These are phyloP conservation scores for Botrytis paeoniae DNA, from an alignment of 2,329 filamentous ascomycete genomes.

Conservation along the genomic window DNA sequence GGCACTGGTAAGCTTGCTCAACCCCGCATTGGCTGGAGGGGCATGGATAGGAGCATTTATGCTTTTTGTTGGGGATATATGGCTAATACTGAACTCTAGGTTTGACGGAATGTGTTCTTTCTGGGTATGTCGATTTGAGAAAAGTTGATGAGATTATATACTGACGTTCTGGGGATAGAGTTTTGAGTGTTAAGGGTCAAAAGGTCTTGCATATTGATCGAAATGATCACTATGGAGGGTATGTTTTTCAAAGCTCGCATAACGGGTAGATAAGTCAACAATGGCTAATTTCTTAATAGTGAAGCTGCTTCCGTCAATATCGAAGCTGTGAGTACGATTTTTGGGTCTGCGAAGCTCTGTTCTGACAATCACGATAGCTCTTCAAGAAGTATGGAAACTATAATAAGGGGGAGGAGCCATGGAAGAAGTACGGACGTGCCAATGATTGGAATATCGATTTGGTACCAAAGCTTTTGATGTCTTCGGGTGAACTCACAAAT, in stretches of 20 bases:
- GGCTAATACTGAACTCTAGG: slow-evolving; percentile 50
- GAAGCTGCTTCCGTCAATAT: slow-evolving; percentile 97
- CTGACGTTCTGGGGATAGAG: slow-evolving; percentile 48
- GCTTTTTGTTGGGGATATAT: slow-evolving; percentile 1
- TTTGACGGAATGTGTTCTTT: slow-evolving; percentile 97
- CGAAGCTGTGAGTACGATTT: slow-evolving; percentile 65
- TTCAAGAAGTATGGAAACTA: slow-evolving; percentile 96
- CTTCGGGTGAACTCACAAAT: slow-evolving; percentile 96
- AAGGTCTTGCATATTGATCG: slow-evolving; percentile 99
- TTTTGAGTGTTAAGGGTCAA: slow-evolving; percentile 96
- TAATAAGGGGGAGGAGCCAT: slow-evolving; percentile 76
- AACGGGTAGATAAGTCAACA: slow-evolving; percentile 32
- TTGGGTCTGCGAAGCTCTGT: slow-evolving; percentile 22
- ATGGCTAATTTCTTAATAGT: slow-evolving; percentile 44
- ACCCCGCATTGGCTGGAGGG: slow-evolving; percentile 40
- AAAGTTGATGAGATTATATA: neutral
- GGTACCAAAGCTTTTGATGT: slow-evolving; percentile 98
- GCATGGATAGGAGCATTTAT: slow-evolving; percentile 25
- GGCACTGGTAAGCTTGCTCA: slow-evolving; percentile 73
- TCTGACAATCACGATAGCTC: slow-evolving; percentile 57
- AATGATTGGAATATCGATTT: slow-evolving; percentile 99
- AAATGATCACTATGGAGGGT: slow-evolving; percentile 98
- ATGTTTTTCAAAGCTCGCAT: slow-evolving; percentile 30
- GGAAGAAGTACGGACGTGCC: slow-evolving; percentile 93
- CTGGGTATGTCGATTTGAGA: slow-evolving; percentile 62